Base-by-base conservation (phyloP, 2,329 filamentous ascomycete genomes). In the Cadophora malorum region DNA sequence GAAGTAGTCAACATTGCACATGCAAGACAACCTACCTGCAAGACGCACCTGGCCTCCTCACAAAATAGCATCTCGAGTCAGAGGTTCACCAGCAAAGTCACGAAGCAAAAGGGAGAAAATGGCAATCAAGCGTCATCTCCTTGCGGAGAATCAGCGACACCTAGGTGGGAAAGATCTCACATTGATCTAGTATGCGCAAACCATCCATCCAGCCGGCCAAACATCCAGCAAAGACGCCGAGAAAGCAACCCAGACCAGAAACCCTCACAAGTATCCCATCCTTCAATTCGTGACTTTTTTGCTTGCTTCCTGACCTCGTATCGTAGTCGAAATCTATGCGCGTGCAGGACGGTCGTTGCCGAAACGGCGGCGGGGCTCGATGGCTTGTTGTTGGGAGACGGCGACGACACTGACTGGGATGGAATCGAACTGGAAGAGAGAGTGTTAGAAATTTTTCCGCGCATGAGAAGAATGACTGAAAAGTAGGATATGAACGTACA, bases 381-480 rank as follows among this genome's bases (percentile, higher is more conserved):
- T 83, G 74, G 88, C 84, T 87, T 97, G 94, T 82, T 93, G 89
- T 86, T 98, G 94, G 77, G 91, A 87, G 76, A 99, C 94, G 76
- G 91, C 85, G 78, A 96, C 90, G 79, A 98, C 93, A 85, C 96
- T 97, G 91, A 97, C 93, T 82, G 95, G 92, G 83, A 99, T 94
- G 77, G 90, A 89, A 85, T 99, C 96, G 88, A 99, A 99, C 94
- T 97, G 78, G 71, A 76, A 59, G 56, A 25, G 38, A 69, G 4
- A 28, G 38, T 60, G 75, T 82, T 72, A 82, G 78, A 45, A 55
- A n/a, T n/a, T 58, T 49, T 62, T 61, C n/a, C 41, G 0, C 10
- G 28, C n/a, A 19, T 9, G 33, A 41, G 3, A 16, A 25, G 65
- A 72, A 64, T 16, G 7, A 9, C 12, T 7, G 38, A 33, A 14